Conservation (phyloP, 306 rosid genomes). For the Dalbergia cultrata region DNA sequence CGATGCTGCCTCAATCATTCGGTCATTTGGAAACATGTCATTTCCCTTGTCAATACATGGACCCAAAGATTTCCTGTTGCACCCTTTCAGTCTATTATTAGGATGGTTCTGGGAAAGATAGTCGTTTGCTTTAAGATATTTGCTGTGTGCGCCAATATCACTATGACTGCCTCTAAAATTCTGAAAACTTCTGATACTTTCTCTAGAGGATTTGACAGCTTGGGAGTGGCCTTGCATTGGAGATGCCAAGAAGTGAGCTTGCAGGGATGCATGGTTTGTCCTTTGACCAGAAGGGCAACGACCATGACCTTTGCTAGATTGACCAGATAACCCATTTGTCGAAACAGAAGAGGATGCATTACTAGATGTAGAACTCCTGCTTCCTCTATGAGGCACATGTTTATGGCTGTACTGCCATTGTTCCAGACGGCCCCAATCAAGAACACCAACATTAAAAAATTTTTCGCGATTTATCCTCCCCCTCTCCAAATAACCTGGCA, state of each 20-base stretch:
- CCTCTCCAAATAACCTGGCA: conserved; percentile 89
- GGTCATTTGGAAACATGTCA: conserved; percentile 41
- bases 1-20: conserved; percentile 50
- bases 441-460: conserved; percentile 90
- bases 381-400: conserved; percentile 53
- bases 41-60: conserved; percentile 49
- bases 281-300: conserved; percentile 65
- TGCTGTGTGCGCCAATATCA: conserved; percentile 47
- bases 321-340: conserved; percentile 61
- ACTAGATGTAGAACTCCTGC: conserved; percentile 62
- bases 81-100: conserved; percentile 46
- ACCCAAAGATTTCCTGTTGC: conserved; percentile 49
- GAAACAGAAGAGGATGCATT: conserved; percentile 66
- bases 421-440: conserved; percentile 89
- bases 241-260: conserved; percentile 61
- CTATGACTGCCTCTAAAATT: conserved; percentile 44
- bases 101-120: conserved; percentile 51
- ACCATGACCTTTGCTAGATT: conserved; percentile 61
- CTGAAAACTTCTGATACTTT: conserved; percentile 50
- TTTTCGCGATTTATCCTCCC: conserved; percentile 71
- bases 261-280: conserved; percentile 60
- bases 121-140: conserved; percentile 50
- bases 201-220: conserved; percentile 52
- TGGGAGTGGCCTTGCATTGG: conserved; percentile 49
- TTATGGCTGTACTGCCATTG: conserved; percentile 76